phyloP scores from a whole-genome alignment of 306 rosid species.

The Pyrus communis region DNA sequence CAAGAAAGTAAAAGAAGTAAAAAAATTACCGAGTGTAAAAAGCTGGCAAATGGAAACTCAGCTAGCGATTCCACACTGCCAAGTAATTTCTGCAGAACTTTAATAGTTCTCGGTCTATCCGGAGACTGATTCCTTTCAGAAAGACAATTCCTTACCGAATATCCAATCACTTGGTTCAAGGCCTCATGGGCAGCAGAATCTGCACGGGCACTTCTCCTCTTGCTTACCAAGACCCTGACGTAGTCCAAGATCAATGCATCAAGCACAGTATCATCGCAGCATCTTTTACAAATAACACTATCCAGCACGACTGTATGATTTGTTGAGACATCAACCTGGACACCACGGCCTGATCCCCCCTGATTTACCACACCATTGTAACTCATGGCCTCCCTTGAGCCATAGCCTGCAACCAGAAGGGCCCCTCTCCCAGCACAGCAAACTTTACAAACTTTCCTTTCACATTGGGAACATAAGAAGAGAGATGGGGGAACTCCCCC shows the following conservation, averaged over 20 bases:
- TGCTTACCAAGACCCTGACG: slow-evolving; percentile 70
- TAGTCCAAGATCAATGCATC: slow-evolving; percentile 82
- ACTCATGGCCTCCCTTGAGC: slow-evolving; percentile 49
- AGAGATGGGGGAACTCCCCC: slow-evolving; percentile 35
- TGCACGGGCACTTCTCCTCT: slow-evolving; percentile 62
- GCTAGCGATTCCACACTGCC: slow-evolving; percentile 78
- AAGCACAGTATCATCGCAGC: slow-evolving; percentile 72
- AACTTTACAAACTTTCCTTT: slow-evolving; percentile 76
- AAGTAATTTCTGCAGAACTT: slow-evolving; percentile 39
- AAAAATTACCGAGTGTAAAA: slow-evolving; percentile 67
- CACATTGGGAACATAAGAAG: slow-evolving; percentile 77
- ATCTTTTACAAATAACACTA: slow-evolving; percentile 68
- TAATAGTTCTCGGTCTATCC: slow-evolving; percentile 29
- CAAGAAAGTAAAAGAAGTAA: slow-evolving; percentile 9
- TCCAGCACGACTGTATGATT: slow-evolving; percentile 58
- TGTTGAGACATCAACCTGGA: slow-evolving; percentile 54
- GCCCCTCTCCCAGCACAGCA: slow-evolving; percentile 99
- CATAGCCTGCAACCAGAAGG: slow-evolving; percentile 53
- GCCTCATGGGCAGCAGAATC: slow-evolving; percentile 64
- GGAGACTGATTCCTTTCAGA: slow-evolving; percentile 31
- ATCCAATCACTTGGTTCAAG: slow-evolving; percentile 61
- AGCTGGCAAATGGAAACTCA: slow-evolving; percentile 86
- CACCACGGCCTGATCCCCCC: slow-evolving; percentile 46
- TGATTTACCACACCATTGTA: slow-evolving; percentile 55
- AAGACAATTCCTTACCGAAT: slow-evolving; percentile 41